Percentiles rank a stretch among this genome's conserved stretches.
phyloP scores from a whole-genome alignment of 2,329 filamentous ascomycete species.

The Pseudogymnoascus sp. region DNA sequence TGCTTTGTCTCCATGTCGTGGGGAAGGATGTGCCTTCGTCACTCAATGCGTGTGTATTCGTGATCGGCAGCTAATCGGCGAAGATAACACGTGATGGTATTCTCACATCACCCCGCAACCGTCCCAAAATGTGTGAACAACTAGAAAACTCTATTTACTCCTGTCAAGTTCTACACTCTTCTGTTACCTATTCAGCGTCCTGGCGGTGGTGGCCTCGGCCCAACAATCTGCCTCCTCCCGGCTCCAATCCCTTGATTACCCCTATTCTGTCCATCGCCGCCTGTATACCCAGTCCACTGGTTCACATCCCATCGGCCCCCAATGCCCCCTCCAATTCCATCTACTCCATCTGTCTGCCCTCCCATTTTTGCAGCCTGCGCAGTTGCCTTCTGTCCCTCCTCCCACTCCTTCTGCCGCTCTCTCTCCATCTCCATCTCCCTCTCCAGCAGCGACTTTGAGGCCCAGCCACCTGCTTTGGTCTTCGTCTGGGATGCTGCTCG shows the following conservation, averaged over 20 bases:
- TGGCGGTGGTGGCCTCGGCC: slow-evolving; percentile 57
- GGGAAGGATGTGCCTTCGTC: not conserved
- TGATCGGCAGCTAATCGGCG: not conserved
- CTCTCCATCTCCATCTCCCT: slow-evolving; percentile 54
- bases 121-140: not conserved
- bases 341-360: slow-evolving; percentile 41
- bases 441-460: slow-evolving; percentile 47
- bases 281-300: slow-evolving; percentile 67
- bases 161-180: not conserved
- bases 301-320: slow-evolving; percentile 67
- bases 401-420: slow-evolving; percentile 57
- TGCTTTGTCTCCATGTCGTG: not conserved
- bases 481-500: slow-evolving; percentile 41
- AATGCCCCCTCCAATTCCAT: slow-evolving; percentile 59
- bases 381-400: slow-evolving; percentile 61
- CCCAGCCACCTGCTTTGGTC: slow-evolving; percentile 46
- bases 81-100: not conserved
- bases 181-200: slow-evolving; percentile 22
- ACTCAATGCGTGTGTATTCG: not conserved
- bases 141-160: not conserved
- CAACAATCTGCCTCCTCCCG: slow-evolving; percentile 69
- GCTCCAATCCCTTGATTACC: slow-evolving; percentile 59
- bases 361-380: slow-evolving; percentile 45
- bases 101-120: not conserved
- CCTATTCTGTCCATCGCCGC: slow-evolving; percentile 66